Evolutionary conservation across 192 early-diverging fungal species (phyloP).

Genomic region (Dissophora globulifera): DNA sequence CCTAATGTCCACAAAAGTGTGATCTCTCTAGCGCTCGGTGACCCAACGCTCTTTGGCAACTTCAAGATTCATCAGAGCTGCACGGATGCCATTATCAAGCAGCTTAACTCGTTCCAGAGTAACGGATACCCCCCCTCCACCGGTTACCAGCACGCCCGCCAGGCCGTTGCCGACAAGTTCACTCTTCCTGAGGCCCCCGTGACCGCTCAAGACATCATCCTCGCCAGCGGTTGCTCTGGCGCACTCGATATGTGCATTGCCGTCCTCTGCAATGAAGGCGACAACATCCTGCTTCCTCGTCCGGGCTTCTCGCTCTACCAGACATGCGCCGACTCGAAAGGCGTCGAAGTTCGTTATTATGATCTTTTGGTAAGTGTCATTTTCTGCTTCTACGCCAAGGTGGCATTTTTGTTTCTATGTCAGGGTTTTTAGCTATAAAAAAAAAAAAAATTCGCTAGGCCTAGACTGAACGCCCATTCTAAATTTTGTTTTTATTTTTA

Average conservation of each 20-base stretch:
- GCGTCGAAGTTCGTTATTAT: slow-evolving; percentile 83
- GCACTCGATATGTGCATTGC: slow-evolving; percentile 78
- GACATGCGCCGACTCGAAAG: slow-evolving; percentile 79
- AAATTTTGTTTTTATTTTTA: no score
- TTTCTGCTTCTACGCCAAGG: neutral
- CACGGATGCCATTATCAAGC: slow-evolving; percentile 77
- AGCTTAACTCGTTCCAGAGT: slow-evolving; percentile 73
- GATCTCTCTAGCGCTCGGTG: slow-evolving; percentile 78
- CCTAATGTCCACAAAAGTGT: slow-evolving; percentile 68
- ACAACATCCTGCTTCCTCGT: slow-evolving; percentile 87
- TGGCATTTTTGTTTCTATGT: no score
- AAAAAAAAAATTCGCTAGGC: no score
- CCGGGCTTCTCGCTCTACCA: slow-evolving; percentile 92
- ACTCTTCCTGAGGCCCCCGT: slow-evolving; percentile 76
- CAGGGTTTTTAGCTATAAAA: no score
- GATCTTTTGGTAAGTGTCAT: slow-evolving; percentile 69
- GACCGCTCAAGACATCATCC: slow-evolving; percentile 78
- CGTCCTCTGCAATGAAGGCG: slow-evolving; percentile 78
- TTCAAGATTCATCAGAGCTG: slow-evolving; percentile 78
- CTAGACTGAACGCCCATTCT: no score
- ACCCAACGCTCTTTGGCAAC: slow-evolving; percentile 93
- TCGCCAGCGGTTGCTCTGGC: slow-evolving; percentile 84
- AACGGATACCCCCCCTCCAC: slow-evolving; percentile 88
- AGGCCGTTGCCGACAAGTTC: slow-evolving; percentile 80
- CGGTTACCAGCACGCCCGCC: slow-evolving; percentile 72